phyloP scores from a whole-genome alignment of 805 yeast genomes.

The Saccharomycopsis sp. region DNA sequence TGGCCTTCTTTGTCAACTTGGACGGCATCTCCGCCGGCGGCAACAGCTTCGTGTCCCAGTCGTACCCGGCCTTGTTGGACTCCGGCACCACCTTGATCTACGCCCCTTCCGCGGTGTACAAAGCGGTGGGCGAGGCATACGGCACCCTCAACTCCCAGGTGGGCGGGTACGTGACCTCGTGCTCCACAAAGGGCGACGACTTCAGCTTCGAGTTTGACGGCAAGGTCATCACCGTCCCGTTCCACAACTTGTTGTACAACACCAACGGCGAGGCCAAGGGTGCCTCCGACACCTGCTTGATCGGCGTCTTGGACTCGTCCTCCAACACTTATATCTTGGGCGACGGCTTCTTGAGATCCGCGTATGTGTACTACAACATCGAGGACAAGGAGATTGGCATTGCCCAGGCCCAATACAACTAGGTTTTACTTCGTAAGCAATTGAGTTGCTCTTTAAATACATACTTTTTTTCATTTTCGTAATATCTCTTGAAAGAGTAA shows the following conservation, averaged over 20 bases:
- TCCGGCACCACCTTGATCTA: constrained; percentile 39
- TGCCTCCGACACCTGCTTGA: constrained; percentile 5
- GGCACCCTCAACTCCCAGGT: constrained; percentile 29
- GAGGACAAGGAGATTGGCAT: constrained; percentile 4
- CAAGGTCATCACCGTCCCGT: constrained; percentile 41
- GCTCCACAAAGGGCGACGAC: constrained; percentile 31
- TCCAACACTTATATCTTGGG: constrained; percentile 7
- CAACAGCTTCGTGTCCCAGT: constrained; percentile 20
- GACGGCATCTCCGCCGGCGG: constrained; percentile 23
- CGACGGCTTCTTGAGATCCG: constrained; percentile 11
- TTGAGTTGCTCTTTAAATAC: too few species aligned
- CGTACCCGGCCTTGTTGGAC: constrained; percentile 34
- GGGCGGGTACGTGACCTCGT: constrained; percentile 41
- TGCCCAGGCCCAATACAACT: constrained; percentile 8
- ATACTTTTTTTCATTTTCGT: too few species aligned
- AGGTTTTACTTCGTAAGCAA: too few species aligned
- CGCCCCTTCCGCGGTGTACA: constrained; percentile 32
- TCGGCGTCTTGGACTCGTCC: constrained; percentile 6
- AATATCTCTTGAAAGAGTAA: too few species aligned
- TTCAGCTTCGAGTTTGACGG: constrained; percentile 52
- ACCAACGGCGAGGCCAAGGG: too few species aligned
- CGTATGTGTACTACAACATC: constrained; percentile 11
- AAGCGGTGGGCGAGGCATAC: constrained; percentile 14
- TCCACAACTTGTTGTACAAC: constrained; percentile 27
- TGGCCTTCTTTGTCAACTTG: constrained; percentile 26